Conservation (phyloP, 768 basidiomycete genomes). For the Boletellus sp. region DNA sequence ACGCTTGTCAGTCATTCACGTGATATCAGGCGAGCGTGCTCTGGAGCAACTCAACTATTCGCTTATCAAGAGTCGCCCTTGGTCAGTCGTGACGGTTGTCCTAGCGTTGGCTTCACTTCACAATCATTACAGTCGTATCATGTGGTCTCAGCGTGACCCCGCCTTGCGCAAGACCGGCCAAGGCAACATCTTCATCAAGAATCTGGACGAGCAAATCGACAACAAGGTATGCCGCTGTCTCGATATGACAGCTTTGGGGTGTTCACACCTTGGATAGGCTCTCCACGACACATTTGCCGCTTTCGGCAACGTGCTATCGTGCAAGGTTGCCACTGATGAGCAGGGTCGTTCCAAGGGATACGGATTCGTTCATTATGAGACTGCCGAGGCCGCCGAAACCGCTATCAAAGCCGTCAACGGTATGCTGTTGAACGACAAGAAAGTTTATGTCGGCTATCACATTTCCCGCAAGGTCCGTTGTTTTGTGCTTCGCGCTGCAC, state of each 20-base stretch:
- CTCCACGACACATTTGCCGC: conserved; percentile 99
- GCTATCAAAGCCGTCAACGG: conserved; percentile 99
- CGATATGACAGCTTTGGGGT: not conserved
- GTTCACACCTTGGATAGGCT: conserved; percentile 49
- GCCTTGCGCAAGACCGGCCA: conserved; percentile 98
- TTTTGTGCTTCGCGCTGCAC: too few relatives aligned
- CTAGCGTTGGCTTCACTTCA: not conserved
- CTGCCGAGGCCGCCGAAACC: conserved; percentile 89
- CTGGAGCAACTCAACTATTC: conserved; percentile 99
- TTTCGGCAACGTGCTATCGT: conserved; percentile 97
- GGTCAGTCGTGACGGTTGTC: conserved; percentile 47
- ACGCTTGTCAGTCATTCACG: not conserved
- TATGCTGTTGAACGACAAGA: conserved; percentile 99
- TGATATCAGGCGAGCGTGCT: conserved; percentile 80
- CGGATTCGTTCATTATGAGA: conserved; percentile 99
- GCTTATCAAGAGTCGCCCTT: conserved; percentile 95
- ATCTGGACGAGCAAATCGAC: conserved; percentile 94
- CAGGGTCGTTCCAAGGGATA: conserved; percentile 95
- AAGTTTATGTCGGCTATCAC: conserved; percentile 97
- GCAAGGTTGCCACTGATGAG: conserved; percentile 98
- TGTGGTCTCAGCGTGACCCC: conserved; percentile 99
- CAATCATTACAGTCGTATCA: conserved; percentile 73
- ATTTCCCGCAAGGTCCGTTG: conserved; percentile 84
- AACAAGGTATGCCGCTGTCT: conserved; percentile 67
- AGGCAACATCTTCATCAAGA: conserved; percentile 99